A percentile compares a stretch with the other conserved stretches of the same genome.
phyloP scores from a whole-genome alignment of 768 basidiomycete genomes.

The Amanita rubescens region DNA sequence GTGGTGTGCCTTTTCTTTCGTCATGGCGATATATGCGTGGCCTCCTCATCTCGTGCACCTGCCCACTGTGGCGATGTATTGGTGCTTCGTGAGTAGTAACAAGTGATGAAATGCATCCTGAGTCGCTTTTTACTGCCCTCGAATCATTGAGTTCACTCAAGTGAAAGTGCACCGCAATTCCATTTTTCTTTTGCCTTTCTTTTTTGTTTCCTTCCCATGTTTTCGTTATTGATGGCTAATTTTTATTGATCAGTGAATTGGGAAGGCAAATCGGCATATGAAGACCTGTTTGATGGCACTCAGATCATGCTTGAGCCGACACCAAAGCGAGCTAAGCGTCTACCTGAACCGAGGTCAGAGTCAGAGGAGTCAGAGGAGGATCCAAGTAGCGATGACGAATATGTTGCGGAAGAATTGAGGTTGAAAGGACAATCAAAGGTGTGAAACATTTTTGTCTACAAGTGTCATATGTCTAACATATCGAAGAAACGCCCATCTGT shows the following conservation, averaged over 20 bases:
- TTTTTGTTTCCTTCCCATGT: constrained; percentile 1
- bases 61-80: background rate
- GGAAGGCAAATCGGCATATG: constrained; percentile 59
- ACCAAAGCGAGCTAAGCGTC: background rate
- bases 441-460: constrained; percentile 18
- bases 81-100: constrained; percentile 2
- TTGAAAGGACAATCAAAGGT: constrained; percentile 21
- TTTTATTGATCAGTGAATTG: constrained; percentile 26
- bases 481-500: constrained; percentile 14
- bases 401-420: constrained; percentile 38
- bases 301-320: constrained; percentile 10
- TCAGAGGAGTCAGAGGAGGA: constrained; percentile 43
- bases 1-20: constrained; percentile 7
- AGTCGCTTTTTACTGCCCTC: constrained; percentile 17
- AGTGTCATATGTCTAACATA: constrained; percentile 10
- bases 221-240: constrained; percentile 11
- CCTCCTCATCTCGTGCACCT: constrained; percentile 12
- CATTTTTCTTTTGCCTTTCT: constrained; percentile 9
- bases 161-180: background rate
- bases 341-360: constrained; percentile 6
- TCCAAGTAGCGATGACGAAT: constrained; percentile 63
- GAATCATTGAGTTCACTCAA: constrained; percentile 12
- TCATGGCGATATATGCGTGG: constrained; percentile 3
- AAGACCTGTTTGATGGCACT: constrained; percentile 30
- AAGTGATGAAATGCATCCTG: constrained; percentile 13